Conservation (phyloP, 2,329 filamentous ascomycete genomes). For the Fusarium sp. region DNA sequence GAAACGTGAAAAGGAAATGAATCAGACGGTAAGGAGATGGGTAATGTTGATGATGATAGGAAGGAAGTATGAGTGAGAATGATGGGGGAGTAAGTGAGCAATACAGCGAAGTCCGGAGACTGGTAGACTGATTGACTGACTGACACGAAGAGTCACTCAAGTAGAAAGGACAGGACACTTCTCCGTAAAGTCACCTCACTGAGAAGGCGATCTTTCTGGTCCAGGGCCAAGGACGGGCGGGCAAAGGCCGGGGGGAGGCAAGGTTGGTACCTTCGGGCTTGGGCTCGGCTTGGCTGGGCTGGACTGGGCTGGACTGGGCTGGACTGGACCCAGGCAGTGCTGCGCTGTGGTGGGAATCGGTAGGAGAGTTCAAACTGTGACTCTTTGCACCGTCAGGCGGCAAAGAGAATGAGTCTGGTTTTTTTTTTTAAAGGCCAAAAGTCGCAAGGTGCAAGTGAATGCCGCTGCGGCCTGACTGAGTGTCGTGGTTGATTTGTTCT, state of each 20-base stretch:
- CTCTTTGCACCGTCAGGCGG: slow-evolving; percentile 37
- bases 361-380: slow-evolving; percentile 29
- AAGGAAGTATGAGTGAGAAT: slow-evolving; percentile 23
- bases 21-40: slow-evolving; percentile 28
- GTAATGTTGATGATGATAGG: slow-evolving; percentile 10
- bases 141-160: slow-evolving; percentile 40
- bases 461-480: slow-evolving; percentile 56
- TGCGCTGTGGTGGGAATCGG: slow-evolving; percentile 35
- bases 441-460: slow-evolving; percentile 65
- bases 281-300: slow-evolving; percentile 39
- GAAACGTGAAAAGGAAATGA: slow-evolving; percentile 14
- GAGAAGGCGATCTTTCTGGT: slow-evolving; percentile 32
- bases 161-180: slow-evolving; percentile 39
- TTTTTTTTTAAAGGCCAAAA: slow-evolving; percentile 21
- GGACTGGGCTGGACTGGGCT: slow-evolving; percentile 36
- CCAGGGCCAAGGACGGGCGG: slow-evolving; percentile 27
- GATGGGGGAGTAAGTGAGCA: slow-evolving; percentile 41
- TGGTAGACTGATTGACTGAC: neutral
- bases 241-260: slow-evolving; percentile 27
- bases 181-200: slow-evolving; percentile 41
- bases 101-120: slow-evolving; percentile 49
- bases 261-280: slow-evolving; percentile 43
- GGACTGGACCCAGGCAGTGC: slow-evolving; percentile 42
- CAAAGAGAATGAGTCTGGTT: slow-evolving; percentile 36
- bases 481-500: slow-evolving; percentile 6